Conservation (phyloP, 1,284 basidiomycete species). For the Nidula niveotomentosa region DNA sequence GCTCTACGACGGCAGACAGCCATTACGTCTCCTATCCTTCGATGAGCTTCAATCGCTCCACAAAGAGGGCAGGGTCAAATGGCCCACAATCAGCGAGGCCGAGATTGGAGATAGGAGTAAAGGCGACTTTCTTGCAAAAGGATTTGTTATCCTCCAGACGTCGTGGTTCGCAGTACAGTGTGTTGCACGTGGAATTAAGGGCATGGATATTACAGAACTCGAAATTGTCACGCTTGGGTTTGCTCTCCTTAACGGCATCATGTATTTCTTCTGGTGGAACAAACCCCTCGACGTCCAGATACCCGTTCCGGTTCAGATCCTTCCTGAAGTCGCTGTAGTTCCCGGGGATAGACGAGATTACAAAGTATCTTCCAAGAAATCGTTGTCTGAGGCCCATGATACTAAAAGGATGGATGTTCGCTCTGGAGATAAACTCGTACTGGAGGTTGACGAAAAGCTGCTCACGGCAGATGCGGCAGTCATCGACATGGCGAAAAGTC, state of each 20-base stretch:
- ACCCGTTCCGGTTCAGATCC: background rate
- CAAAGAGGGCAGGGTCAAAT: background rate
- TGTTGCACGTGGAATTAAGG: slow-evolving; percentile 15
- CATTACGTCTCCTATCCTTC: background rate
- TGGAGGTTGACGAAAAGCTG: too few species aligned
- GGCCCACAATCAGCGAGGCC: slow-evolving; percentile 11
- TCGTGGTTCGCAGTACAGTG: slow-evolving; percentile 30
- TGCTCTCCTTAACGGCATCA: slow-evolving; percentile 20
- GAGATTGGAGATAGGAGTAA: slow-evolving; percentile 28
- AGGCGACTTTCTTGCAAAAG: slow-evolving; percentile 23
- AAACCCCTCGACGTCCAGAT: slow-evolving; percentile 28
- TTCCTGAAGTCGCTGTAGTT: background rate
- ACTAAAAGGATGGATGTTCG: too few species aligned
- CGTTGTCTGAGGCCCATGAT: too few species aligned
- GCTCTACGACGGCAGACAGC: slow-evolving; percentile 5
- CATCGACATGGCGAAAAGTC: too few species aligned
- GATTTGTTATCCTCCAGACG: slow-evolving; percentile 24
- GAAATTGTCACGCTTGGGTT: slow-evolving; percentile 29
- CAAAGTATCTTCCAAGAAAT: background rate
- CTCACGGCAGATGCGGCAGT: too few species aligned
- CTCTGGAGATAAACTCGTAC: too few species aligned
- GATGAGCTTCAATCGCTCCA: background rate
- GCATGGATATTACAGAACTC: slow-evolving; percentile 24
- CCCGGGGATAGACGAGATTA: background rate
- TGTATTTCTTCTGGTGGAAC: slow-evolving; percentile 31